phyloP scores from a whole-genome alignment of 352 stramenopile species.

The Phytophthora hybrid region DNA sequence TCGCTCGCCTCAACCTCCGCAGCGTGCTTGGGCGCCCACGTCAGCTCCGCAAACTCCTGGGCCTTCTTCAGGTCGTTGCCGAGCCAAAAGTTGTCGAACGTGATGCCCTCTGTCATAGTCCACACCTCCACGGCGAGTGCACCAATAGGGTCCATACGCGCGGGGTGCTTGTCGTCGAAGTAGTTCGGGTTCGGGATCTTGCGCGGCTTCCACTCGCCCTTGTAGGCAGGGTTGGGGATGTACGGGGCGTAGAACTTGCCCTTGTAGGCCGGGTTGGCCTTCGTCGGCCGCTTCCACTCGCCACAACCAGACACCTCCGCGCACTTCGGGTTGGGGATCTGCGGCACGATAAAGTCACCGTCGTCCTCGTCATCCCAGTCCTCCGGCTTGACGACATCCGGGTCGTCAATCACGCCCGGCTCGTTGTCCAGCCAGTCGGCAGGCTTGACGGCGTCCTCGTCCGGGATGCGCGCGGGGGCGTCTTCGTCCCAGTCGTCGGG shows the following conservation, averaged over 20 bases:
- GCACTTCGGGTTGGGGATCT: constrained; percentile 93
- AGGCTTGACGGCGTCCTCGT: constrained; percentile 90
- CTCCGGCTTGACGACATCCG: constrained; percentile 81
- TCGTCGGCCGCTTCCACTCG: constrained; percentile 89
- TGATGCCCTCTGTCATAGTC: constrained; percentile 91
- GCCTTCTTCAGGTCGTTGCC: constrained; percentile 85
- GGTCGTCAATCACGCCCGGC: constrained; percentile 79
- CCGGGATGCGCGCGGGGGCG: constrained; percentile 83
- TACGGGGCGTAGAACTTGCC: constrained; percentile 92
- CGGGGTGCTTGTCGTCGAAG: constrained; percentile 87
- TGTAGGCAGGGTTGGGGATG: constrained; percentile 94
- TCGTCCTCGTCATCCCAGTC: constrained; percentile 96
- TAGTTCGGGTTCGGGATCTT: constrained; percentile 93
- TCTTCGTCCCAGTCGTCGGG: constrained; percentile 95
- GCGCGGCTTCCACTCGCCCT: constrained; percentile 90
- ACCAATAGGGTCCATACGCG: constrained; percentile 88
- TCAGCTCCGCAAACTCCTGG: constrained; percentile 78
- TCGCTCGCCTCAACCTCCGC: constrained; percentile 65
- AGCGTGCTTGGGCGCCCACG: constrained; percentile 80
- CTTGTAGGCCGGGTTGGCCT: constrained; percentile 93
- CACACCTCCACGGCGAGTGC: constrained; percentile 93
- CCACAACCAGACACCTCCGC: constrained; percentile 86
- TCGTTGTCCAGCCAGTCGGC: constrained; percentile 92
- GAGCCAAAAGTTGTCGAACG: constrained; percentile 95
- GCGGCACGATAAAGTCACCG: constrained; percentile 89